phyloP scores from a whole-genome alignment of 176 grass and related monocot genomes.

The Triticum monococcum region DNA sequence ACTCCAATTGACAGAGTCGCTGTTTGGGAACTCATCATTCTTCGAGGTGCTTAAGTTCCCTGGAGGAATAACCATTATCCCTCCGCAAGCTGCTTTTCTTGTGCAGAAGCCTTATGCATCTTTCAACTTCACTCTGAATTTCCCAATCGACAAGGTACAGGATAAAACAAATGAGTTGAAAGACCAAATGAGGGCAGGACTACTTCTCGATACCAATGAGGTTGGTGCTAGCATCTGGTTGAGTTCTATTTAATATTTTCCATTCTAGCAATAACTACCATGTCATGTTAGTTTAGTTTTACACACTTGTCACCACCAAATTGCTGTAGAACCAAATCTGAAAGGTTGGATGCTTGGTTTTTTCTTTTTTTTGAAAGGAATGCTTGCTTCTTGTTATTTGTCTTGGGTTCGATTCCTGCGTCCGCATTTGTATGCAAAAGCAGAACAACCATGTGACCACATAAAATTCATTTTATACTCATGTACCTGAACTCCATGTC shows the following conservation, averaged over 20 bases:
- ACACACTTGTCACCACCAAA: background rate
- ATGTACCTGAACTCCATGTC: background rate
- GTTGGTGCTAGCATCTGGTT: slow-evolving; percentile 36
- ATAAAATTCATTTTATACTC: background rate
- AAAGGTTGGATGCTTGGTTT: slow-evolving; percentile 6
- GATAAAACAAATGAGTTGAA: slow-evolving; percentile 63
- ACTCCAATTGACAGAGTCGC: slow-evolving; percentile 59
- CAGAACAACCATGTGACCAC: background rate
- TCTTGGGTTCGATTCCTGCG: background rate
- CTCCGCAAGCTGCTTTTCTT: slow-evolving; percentile 79
- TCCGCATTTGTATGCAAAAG: background rate
- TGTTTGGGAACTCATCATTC: slow-evolving; percentile 71
- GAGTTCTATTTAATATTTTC: background rate
- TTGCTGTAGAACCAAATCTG: background rate
- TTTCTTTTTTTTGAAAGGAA: background rate
- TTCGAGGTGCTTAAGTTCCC: slow-evolving; percentile 81
- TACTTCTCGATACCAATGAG: slow-evolving; percentile 75
- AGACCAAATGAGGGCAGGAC: slow-evolving; percentile 79
- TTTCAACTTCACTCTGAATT: slow-evolving; percentile 92
- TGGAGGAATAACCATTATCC: slow-evolving; percentile 93
- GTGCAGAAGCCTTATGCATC: slow-evolving; percentile 63
- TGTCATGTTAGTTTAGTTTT: slow-evolving; percentile 17
- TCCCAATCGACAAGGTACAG: slow-evolving; percentile 71
- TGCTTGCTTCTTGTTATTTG: slow-evolving; percentile 13
- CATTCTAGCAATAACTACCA: background rate